Percentiles rank a stretch among this genome's conserved stretches.
Evolutionary conservation across 1,284 basidiomycete species (phyloP).

Genomic region (Waitea zeae): DNA sequence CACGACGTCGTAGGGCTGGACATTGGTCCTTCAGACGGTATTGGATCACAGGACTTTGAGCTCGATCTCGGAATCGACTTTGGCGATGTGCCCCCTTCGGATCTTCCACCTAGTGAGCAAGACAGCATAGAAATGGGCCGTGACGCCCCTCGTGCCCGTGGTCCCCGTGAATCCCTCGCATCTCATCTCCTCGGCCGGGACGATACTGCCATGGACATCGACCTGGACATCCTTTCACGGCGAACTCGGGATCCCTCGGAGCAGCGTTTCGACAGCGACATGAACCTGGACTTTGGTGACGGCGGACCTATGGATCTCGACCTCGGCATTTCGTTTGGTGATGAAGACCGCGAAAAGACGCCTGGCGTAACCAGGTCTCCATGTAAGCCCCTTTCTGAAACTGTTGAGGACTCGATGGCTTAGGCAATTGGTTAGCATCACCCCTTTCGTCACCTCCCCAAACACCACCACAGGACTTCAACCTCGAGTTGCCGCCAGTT

Average conservation of each 20-base stretch:
- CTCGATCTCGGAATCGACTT: slow-evolving; percentile 58
- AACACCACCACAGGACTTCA: slow-evolving; percentile 42
- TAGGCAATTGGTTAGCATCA: too few species aligned
- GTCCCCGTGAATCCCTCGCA: slow-evolving; percentile 35
- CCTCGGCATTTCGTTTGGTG: not conserved
- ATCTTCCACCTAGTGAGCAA: too few species aligned
- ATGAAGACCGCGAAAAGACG: slow-evolving; percentile 24
- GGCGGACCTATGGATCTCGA: slow-evolving; percentile 33
- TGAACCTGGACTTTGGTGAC: slow-evolving; percentile 40
- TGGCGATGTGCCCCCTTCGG: slow-evolving; percentile 17
- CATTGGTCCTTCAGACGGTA: slow-evolving; percentile 61
- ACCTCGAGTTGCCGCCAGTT: slow-evolving; percentile 28
- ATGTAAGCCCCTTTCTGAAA: slow-evolving; percentile 27
- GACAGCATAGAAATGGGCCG: slow-evolving; percentile 59
- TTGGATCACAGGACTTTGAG: slow-evolving; percentile 74
- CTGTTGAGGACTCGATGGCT: slow-evolving; percentile 1
- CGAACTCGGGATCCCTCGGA: slow-evolving; percentile 47
- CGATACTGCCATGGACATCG: slow-evolving; percentile 12
- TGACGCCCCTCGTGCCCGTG: slow-evolving; percentile 35
- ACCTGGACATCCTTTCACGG: slow-evolving; percentile 35
- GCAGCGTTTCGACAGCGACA: slow-evolving; percentile 39
- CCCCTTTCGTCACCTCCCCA: slow-evolving; percentile 53
- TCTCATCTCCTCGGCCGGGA: slow-evolving; percentile 35
- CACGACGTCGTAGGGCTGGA: slow-evolving; percentile 48
- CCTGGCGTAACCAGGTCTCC: slow-evolving; percentile 39